Base-by-base conservation (phyloP, 2,329 filamentous ascomycete genomes). In the Blastomyces emzantsi region DNA sequence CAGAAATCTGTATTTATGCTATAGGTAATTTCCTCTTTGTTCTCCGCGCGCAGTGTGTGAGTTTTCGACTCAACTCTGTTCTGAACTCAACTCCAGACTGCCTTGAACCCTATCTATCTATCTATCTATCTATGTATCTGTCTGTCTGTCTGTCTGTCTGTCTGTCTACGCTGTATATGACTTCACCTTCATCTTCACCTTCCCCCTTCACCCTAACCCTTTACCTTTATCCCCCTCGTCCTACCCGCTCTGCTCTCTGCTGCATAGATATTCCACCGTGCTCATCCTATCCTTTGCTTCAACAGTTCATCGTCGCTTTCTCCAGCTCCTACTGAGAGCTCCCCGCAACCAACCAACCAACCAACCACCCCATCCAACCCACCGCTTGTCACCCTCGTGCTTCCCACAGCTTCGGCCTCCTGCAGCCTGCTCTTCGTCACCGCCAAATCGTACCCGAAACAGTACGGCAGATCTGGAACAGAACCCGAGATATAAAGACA, bases 271-370 rank as follows among this genome's bases (percentile, higher is more conserved):
- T 36, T 28, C 55, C 19, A 41, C 11, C 9, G 22, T 33, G 19
- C 15, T n/a, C 19, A 6, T 33, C 7, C 33, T 39, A 57, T 41
- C 19, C 33, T 7, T 11, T 39, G 55, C 55, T 57, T 57, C 55
- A 57, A 41, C 33, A 57, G 55, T 36, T 57, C 41, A 57, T 57
- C 55, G n/a, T 43, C 33, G 55, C 36, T 15, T 43, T 25, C 55
- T 57, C 11, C 36, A 57, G 55, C 33, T 25, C 33, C 9, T 22
- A 33, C 15, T 41, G 15, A 5, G 28, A 41, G 55, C 30, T 57
- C 55, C 36, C 33, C 52, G 49, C 49, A 52, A 28, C 49, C 43
- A 15, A 45, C 17, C n/a, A 2, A n/a, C 52, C 2, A n/a, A n/a
- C n/a, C n/a, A n/a, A n/a, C n/a, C n/a, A n/a, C n/a, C n/a, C n/a